Evolutionary conservation across 352 stramenopile species (phyloP), one percentile per base, ranked within the genome.

Genomic region (Phytophthora hibernalis): DNA sequence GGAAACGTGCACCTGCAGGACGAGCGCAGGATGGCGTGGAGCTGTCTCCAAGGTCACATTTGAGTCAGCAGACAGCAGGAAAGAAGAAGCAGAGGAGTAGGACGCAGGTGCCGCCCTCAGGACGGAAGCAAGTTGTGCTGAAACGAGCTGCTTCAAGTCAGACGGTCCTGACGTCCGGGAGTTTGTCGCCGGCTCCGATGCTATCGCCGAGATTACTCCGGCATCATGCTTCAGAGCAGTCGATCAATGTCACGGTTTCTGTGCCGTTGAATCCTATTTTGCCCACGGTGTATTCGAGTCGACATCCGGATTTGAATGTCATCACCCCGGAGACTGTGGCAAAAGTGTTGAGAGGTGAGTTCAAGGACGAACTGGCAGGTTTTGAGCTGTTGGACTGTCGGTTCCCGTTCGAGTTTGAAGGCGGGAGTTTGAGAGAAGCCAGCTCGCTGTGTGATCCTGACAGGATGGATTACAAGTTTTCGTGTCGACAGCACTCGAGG

Each of bases 281-380:
- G n/a, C 82, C 82, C 15, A 85, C 79, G 5, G 57, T 89, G n/a
- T 72, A 71, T 12, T 91, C 79, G 2, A 77, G 47, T 43, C 72
- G 70, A 7, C 82, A 89, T 64, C 82, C 79, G 0, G 82, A 90
- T 43, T 63, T 90, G 26, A 87, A 89, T 43, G 79, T 90, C 10
- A 85, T 90, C 20, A 75, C 79, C 0, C 77, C 82, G 6, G 47
- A 75, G 10, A 89, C 79, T 3, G 79, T 89, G 48, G 59, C 63
- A 1, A 58, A 61, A 45, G 53, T 86, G 12, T 26, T 85, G 3
- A 53, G 59, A 49, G 83, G 80, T 1, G 72, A 76, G 1, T 89
- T 83, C 35, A 33, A 63, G 15, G 49, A 65, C 1, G 43, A 61
- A 4, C 45, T 91, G 2, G 45, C 66, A 15, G 55, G 52, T 0